Evolutionary conservation across 768 basidiomycete species (phyloP).

Genomic region (Pleurotus ostreatus): DNA sequence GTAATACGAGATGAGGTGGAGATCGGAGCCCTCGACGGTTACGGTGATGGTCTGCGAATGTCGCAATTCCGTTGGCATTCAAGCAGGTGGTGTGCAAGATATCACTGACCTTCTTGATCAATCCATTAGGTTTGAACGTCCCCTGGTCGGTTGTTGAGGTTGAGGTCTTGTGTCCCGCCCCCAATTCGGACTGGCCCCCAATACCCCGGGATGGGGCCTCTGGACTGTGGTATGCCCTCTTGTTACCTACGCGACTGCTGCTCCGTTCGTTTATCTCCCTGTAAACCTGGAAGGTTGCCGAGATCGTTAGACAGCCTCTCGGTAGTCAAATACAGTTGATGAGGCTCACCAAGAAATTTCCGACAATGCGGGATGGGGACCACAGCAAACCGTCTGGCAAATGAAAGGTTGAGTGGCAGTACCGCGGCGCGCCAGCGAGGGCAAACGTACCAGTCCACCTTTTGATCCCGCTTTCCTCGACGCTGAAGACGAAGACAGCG

Average conservation of each 20-base stretch:
- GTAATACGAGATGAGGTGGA: constrained; percentile 84
- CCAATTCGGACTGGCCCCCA: constrained; percentile 26
- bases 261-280: constrained; percentile 73
- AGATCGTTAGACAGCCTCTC: neutral
- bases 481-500: constrained; percentile 85
- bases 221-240: constrained; percentile 48
- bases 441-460: constrained; percentile 66
- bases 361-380: constrained; percentile 82
- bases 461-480: constrained; percentile 85
- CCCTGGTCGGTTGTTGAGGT: constrained; percentile 39
- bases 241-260: constrained; percentile 48
- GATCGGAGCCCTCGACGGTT: constrained; percentile 71
- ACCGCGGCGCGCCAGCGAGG: constrained; percentile 9
- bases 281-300: constrained; percentile 53
- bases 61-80: constrained; percentile 1
- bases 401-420: constrained; percentile 14
- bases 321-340: neutral
- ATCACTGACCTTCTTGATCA: constrained; percentile 74
- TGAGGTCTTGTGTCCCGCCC: constrained; percentile 27
- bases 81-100: neutral
- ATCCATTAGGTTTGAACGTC: constrained; percentile 64
- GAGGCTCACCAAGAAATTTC: constrained; percentile 71
- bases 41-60: constrained; percentile 75
- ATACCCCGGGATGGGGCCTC: constrained; percentile 35
- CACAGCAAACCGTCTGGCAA: constrained; percentile 58